Base-by-base conservation (phyloP, 2,329 filamentous ascomycete genomes). In the Diaporthe sp. region DNA sequence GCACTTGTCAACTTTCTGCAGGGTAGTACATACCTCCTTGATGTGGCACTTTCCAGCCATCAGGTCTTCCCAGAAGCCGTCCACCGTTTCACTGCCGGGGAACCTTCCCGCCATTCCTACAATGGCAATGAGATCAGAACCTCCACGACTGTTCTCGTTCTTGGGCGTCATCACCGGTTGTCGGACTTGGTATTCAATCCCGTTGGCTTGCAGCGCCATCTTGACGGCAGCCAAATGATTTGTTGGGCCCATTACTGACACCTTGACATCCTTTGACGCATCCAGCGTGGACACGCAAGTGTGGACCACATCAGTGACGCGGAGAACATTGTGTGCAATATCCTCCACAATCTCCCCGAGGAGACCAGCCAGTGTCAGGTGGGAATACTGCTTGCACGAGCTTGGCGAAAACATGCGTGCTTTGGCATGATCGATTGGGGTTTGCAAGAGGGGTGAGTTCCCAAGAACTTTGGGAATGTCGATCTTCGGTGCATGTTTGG, bases 71-170 rank as follows among this genome's bases (percentile, higher is more conserved):
- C 53, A 57, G 9, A 57, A 57, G 53, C 53, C 53, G 25, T 57
- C 53, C 15, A 57, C 53, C 13, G 53, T 57, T 6, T 57, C 53
- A 34, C 28, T 57, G 5, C 53, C 53, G 1, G 53, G 53, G 3
- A 57, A 57, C 53, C 28, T 57, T 20, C 53, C 53, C 7, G 65
- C 42, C 65, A 70, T 70, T 13, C 65, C 65, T 6, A 70, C 65
- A 22, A 70, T 53, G n/a, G 65, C 65, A 20, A 70, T 70, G 65
- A 51, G 44, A 10, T 53, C 65, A 34, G 65, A 57, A 8, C 53
- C 53, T 34, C 53, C 53, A 31, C 53, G 53, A 20, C 53, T 57
- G 28, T 57, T 57, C 53, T 57, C 53, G 28, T 15, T 57, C 15
- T 57, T 10, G 28, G 53, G 15, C 13, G 12, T 20, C 15, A 2